A percentile compares a stretch with the other conserved stretches of the same genome.
Conservation (phyloP, 1,284 basidiomycete species). For the Ganoderma meredithae region DNA sequence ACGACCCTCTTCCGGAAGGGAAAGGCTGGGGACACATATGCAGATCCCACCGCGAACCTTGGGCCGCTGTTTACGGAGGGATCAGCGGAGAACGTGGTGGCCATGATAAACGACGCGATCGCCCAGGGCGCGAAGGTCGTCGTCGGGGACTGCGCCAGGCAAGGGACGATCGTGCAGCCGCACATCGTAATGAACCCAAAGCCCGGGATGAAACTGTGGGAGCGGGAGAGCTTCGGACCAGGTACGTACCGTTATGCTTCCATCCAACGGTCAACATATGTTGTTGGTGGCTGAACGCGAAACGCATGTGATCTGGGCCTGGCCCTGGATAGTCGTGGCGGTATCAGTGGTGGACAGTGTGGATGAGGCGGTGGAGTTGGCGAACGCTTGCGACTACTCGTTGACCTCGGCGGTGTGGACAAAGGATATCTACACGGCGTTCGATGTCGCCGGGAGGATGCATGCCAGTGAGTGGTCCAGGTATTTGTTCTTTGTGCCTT, state of each 20-base stretch:
- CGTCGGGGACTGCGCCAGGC: conserved; percentile 52
- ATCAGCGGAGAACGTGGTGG: conserved; percentile 58
- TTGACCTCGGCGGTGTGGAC: conserved; percentile 65
- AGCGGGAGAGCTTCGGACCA: conserved; percentile 68
- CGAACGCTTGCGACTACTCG: conserved; percentile 64
- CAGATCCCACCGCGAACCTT: conserved; percentile 36
- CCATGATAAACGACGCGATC: conserved; percentile 59
- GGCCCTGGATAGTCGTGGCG: conserved; percentile 46
- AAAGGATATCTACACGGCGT: conserved; percentile 52
- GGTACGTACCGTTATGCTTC: conserved; percentile 41
- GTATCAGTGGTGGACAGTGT: conserved; percentile 54
- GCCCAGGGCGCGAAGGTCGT: conserved; percentile 59
- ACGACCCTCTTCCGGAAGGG: conserved; percentile 47
- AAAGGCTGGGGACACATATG: conserved; percentile 46
- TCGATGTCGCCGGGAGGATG: conserved; percentile 57
- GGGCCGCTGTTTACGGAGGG: conserved; percentile 57
- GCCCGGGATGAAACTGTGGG: conserved; percentile 59
- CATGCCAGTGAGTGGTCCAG: conserved; percentile 48
- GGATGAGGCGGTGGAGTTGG: conserved; percentile 61
- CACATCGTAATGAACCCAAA: conserved; percentile 59
- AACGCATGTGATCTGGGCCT: not conserved
- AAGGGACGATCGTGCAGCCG: conserved; percentile 58
- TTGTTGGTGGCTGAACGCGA: conserved; percentile 11
- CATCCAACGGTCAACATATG: not conserved
- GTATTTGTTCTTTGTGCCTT: not conserved